Percentiles rank a stretch among this genome's conserved stretches.
phyloP scores from a whole-genome alignment of 2,329 filamentous ascomycete species.

The Metarhizium sp. region DNA sequence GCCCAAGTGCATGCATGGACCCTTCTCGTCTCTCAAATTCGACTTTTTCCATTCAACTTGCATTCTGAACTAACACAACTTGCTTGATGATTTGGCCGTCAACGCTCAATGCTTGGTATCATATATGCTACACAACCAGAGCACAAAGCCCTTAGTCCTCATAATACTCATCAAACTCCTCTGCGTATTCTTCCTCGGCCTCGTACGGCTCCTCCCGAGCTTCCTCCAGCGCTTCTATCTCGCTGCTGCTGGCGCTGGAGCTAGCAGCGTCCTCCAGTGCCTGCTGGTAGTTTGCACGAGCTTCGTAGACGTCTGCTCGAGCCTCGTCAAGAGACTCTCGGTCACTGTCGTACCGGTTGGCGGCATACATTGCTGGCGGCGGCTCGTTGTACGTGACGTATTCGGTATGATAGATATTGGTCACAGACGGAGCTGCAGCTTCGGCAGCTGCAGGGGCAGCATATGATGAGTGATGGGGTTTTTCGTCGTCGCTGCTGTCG shows the following conservation, averaged over 20 bases:
- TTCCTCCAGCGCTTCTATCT: constrained; percentile 42
- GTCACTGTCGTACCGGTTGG: constrained; percentile 31
- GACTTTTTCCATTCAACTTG: too few species aligned
- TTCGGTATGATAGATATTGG: background rate
- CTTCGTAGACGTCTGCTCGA: constrained; percentile 31
- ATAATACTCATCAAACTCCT: constrained; percentile 26
- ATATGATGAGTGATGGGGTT: constrained; percentile 2
- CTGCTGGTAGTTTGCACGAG: constrained; percentile 33
- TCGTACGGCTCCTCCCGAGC: constrained; percentile 36
- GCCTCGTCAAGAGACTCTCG: constrained; percentile 29
- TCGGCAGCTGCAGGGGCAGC: constrained; percentile 18
- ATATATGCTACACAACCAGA: background rate
- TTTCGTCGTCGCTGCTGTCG: constrained; percentile 10
- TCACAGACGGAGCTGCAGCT: constrained; percentile 20
- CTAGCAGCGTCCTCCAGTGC: constrained; percentile 27
- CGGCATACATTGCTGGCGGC: constrained; percentile 9
- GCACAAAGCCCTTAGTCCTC: constrained; percentile 2
- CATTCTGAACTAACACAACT: too few species aligned
- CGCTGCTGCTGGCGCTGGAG: constrained; percentile 40
- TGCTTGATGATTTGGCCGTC: background rate
- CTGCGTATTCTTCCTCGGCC: constrained; percentile 34
- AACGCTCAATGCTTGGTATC: background rate
- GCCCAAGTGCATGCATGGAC: too few species aligned
- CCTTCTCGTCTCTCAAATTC: too few species aligned
- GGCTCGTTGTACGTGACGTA: background rate